These are phyloP conservation scores for Pleodorina starrii DNA, from an alignment of 139 green algal species.

Conservation along the genomic window DNA sequence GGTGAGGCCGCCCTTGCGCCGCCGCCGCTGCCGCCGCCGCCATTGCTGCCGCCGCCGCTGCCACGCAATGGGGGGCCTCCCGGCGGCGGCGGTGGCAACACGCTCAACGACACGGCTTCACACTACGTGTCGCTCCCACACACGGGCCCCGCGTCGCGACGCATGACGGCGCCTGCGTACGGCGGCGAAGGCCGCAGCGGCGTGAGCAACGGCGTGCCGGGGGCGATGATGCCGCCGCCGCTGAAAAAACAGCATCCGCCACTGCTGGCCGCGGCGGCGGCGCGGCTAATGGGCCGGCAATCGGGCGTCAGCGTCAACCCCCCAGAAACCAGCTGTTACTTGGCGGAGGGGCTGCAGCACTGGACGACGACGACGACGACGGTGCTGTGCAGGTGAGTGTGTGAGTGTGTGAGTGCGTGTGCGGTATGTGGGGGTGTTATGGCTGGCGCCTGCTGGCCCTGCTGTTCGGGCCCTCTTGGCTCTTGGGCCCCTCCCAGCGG, in stretches of 20 bases:
- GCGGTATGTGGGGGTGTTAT: too few species aligned
- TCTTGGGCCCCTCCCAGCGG: too few species aligned
- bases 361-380: conserved; percentile 89
- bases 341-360: conserved; percentile 56
- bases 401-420: too few species aligned
- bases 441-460: too few species aligned
- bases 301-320: background rate
- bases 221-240: background rate
- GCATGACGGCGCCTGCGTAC: background rate
- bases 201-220: background rate
- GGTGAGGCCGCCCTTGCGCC: background rate
- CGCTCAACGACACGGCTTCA: background rate
- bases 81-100: background rate
- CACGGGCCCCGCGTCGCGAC: background rate
- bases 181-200: background rate
- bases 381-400: conserved; percentile 80
- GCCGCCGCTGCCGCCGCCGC: background rate
- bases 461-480: too few species aligned
- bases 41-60: background rate
- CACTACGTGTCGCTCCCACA: background rate
- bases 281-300: background rate
- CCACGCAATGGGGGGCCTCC: background rate
- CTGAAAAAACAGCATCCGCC: background rate
- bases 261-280: background rate
- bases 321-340: conserved; percentile 30